A percentile compares a stretch with the other conserved stretches of the same genome.
phyloP scores from a whole-genome alignment of 2,329 filamentous ascomycete species.

The Claviceps monticola region DNA sequence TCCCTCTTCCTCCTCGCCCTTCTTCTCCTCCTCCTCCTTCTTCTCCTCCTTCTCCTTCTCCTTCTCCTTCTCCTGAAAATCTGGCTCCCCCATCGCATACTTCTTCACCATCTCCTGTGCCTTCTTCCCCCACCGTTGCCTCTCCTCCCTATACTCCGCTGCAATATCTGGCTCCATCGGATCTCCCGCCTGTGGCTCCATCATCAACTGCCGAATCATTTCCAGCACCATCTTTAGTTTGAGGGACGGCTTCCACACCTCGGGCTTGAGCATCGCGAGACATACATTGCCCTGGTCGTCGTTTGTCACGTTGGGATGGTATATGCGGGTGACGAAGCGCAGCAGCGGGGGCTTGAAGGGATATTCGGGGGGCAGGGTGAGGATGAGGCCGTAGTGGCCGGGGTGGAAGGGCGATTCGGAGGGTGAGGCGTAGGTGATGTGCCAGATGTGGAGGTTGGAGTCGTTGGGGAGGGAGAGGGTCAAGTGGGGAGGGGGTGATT shows the following conservation, averaged over 20 bases:
- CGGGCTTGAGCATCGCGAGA: constrained; percentile 65
- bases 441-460: constrained; percentile 38
- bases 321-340: constrained; percentile 77
- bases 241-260: constrained; percentile 85
- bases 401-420: constrained; percentile 37
- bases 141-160: constrained; percentile 63
- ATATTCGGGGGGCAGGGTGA: constrained; percentile 66
- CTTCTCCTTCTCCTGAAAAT: constrained; percentile 14
- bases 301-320: constrained; percentile 90
- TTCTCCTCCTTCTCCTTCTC: background rate
- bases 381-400: constrained; percentile 59
- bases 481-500: constrained; percentile 33
- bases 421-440: constrained; percentile 33
- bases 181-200: constrained; percentile 77
- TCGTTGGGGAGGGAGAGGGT: constrained; percentile 31
- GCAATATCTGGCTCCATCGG: constrained; percentile 78
- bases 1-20: background rate
- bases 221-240: constrained; percentile 63
- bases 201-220: constrained; percentile 59
- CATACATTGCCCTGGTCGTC: constrained; percentile 77
- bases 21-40: background rate
- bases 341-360: constrained; percentile 79
- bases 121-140: constrained; percentile 56
- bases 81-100: constrained; percentile 43
- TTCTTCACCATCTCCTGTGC: constrained; percentile 60